Evolutionary conservation across 2,329 filamentous ascomycete species (phyloP).

Genomic region (Colletotrichum sp.): DNA sequence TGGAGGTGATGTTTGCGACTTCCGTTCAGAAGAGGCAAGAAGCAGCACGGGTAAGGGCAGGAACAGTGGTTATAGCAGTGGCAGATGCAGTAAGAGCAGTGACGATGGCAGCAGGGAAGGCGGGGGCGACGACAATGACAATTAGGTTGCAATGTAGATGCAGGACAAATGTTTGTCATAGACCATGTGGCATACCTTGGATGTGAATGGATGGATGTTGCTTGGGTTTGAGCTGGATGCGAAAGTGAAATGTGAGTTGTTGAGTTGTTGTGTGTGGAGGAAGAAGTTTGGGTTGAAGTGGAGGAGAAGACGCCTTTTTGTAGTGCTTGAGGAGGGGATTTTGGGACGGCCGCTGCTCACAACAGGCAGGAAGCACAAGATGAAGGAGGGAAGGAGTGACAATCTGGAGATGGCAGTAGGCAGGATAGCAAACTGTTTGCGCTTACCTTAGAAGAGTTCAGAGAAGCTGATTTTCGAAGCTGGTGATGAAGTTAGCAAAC

Average conservation of each 20-base stretch:
- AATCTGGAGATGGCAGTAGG: neutral
- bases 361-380: neutral
- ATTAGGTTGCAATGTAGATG: neutral
- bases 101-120: neutral
- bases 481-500: neutral
- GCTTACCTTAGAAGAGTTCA: neutral
- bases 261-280: neutral
- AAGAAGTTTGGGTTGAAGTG: neutral
- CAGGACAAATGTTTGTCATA: neutral
- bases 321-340: neutral
- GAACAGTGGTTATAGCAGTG: neutral
- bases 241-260: neutral
- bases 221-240: neutral
- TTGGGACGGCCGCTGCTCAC: neutral
- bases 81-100: neutral
- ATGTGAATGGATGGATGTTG: neutral
- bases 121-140: neutral
- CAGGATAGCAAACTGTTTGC: neutral
- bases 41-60: neutral
- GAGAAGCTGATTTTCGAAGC: neutral
- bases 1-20: neutral
- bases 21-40: neutral
- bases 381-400: neutral
- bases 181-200: neutral
- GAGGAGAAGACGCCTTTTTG: neutral